Evolutionary conservation across 2,329 filamentous ascomycete genomes (phyloP).

Genomic region (Botrytis tulipae): DNA sequence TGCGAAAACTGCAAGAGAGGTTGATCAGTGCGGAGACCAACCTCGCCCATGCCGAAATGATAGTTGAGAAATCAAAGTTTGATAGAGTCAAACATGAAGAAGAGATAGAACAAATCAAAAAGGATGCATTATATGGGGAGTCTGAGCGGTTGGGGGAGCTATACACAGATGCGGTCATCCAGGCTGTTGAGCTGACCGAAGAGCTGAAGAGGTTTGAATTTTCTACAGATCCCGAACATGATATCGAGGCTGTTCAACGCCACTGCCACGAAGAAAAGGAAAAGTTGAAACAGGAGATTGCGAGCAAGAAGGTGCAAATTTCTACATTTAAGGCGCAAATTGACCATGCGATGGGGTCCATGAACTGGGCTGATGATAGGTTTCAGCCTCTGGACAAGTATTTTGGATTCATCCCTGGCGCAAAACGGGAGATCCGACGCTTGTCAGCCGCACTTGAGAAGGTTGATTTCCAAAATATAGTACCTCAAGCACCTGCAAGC

Average conservation of each 20-base stretch:
- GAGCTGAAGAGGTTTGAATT: not conserved
- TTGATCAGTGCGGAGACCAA: not conserved
- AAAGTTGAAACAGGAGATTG: not conserved
- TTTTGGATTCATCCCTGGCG: not conserved
- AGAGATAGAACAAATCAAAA: not conserved
- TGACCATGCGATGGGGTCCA: not conserved
- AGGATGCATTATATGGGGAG: conserved; percentile 1
- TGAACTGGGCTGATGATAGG: conserved; percentile 4
- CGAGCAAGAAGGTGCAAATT: not conserved
- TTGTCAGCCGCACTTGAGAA: not conserved
- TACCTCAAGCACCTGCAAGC: not conserved
- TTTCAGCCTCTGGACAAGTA: conserved; percentile 6
- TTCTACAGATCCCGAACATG: not conserved
- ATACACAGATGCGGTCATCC: not conserved
- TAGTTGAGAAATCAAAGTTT: not conserved
- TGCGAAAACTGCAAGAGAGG: not conserved
- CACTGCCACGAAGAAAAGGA: not conserved
- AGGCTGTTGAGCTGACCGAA: not conserved
- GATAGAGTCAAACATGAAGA: not conserved
- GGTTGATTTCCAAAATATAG: not conserved
- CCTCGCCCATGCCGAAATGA: not conserved
- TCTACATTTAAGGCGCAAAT: conserved; percentile 6
- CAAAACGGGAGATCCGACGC: not conserved
- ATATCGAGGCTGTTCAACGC: not conserved
- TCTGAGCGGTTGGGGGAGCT: not conserved